Evolutionary conservation across 306 rosid species (phyloP), one percentile per base, ranked within the genome.

Genomic region (Sophora flavescens): DNA sequence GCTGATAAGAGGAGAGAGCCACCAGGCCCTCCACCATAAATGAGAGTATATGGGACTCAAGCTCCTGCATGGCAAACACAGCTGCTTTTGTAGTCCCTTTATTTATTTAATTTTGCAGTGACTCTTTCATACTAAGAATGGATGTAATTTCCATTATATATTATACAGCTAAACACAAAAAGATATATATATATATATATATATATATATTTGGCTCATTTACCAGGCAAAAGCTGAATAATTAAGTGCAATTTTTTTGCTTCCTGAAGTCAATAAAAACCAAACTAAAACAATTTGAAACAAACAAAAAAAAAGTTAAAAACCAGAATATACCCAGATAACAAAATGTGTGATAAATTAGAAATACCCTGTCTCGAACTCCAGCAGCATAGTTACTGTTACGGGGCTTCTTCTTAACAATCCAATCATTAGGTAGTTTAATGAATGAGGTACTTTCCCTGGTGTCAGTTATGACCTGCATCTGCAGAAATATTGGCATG

Each of bases 351-450:
- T 7, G 16, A 13, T 18, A 75, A 60, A 64, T 35, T 61, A 66
- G 36, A 72, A 48, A 39, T 89, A 87, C 87, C 86, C 45, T 84
- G 78, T 82, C 59, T 35, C 8, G 4, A 12, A 44, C 32, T 77
- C 60, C 51, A 38, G 59, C 56, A 30, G 59, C 48, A 75, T 71
- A 47, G 9, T 71, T 64, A 30, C 53, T 75, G 8, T 32, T 33
- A 30, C 87, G 80, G 6, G 44, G 81, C 47, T 18, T 75, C 80
- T 69, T 80, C 83, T 76, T 78, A 42, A 85, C 66, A 64, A 56
- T 77, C 83, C 88, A 81, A 77, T 51, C 82, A 74, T 76, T 80
- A 16, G 88, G 88, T 75, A 83, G 83, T 36, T 47, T 76, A 50
- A 78, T 48, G 61, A 51, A 58, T 18, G 84, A 52, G 53, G 54